A percentile compares a stretch with the other conserved stretches of the same genome.
These are phyloP conservation scores for Jackrogersella multiformis DNA, from an alignment of 495 filamentous ascomycete genomes.

Conservation along the genomic window DNA sequence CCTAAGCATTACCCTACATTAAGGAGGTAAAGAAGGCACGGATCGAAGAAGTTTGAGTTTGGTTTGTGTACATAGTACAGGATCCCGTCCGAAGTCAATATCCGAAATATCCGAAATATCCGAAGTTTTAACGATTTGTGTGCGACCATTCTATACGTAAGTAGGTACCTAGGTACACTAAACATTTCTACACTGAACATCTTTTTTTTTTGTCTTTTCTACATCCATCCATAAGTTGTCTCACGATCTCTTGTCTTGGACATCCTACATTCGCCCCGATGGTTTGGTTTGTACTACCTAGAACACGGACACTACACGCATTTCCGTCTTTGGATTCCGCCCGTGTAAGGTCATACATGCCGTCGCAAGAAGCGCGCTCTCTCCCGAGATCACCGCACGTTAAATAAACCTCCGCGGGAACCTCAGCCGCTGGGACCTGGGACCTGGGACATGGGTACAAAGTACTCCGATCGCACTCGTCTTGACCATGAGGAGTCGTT, in stretches of 20 bases:
- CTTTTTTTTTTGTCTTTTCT: no score
- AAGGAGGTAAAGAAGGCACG: not conserved
- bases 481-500: not conserved
- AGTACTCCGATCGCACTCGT: not conserved
- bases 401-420: constrained; percentile 2
- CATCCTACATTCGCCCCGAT: not conserved
- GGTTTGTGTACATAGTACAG: not conserved
- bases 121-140: not conserved
- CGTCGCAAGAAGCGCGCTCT: not conserved
- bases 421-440: not conserved
- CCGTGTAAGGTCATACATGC: not conserved
- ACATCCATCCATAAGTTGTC: no score
- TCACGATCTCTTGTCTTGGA: not conserved
- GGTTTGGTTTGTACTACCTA: not conserved
- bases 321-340: not conserved
- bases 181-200: no score
- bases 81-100: not conserved
- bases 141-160: not conserved
- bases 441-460: not conserved
- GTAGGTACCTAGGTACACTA: no score
- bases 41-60: not conserved
- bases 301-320: not conserved
- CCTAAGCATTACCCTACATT: not conserved
- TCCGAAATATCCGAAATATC: no score
- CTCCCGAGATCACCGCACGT: not conserved